These are phyloP conservation scores for Teunomyces cretensis DNA, from an alignment of 805 yeast genomes.

Conservation along the genomic window DNA sequence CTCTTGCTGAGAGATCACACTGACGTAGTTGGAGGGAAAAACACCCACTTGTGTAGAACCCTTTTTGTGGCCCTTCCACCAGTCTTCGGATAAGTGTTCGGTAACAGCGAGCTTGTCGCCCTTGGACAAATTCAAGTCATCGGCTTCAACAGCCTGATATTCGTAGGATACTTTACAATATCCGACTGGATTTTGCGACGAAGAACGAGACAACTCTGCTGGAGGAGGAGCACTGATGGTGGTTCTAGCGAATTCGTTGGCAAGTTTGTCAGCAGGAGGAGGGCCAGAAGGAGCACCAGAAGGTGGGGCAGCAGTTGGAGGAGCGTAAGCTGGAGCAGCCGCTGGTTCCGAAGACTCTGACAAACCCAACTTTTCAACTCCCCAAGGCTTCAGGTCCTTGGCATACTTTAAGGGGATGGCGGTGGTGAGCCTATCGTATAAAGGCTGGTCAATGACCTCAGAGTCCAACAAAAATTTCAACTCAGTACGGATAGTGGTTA, in stretches of 20 bases:
- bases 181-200: constrained; percentile 25
- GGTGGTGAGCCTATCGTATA: constrained; percentile 49
- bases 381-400: constrained; percentile 51
- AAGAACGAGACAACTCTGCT: constrained; percentile 16
- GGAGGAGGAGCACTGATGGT: constrained; percentile 19
- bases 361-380: constrained; percentile 32
- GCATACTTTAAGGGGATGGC: constrained; percentile 60
- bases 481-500: constrained; percentile 73
- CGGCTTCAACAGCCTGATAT: constrained; percentile 70
- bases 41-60: constrained; percentile 61
- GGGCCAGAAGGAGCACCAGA: constrained; percentile 8
- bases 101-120: constrained; percentile 72
- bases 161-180: constrained; percentile 69
- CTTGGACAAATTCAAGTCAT: constrained; percentile 60
- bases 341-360: background rate
- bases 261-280: constrained; percentile 13
- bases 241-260: constrained; percentile 12
- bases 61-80: constrained; percentile 79
- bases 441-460: constrained; percentile 60
- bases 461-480: constrained; percentile 77
- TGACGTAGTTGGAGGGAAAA: constrained; percentile 88
- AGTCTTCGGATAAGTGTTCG: constrained; percentile 76
- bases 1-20: constrained; percentile 34
- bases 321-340: constrained; percentile 7
- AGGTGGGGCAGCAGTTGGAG: constrained; percentile 8